Evolutionary conservation across 179 eudicot species (phyloP), one percentile per base, ranked within the genome.

Genomic region (Actinidia polygama): DNA sequence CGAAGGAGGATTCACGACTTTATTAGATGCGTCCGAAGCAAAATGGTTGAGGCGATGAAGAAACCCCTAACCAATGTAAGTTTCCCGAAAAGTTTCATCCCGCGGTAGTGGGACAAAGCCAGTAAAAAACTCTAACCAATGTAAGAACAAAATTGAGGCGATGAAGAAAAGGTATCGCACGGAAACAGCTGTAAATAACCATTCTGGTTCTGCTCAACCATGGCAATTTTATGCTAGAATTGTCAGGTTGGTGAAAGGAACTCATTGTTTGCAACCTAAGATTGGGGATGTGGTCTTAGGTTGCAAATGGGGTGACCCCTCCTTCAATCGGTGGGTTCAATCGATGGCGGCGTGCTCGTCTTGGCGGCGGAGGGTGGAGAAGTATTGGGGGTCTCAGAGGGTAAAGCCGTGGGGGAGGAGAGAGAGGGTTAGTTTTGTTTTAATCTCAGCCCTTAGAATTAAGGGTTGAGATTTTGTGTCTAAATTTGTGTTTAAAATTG

Each of bases 151-250:
- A 86, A 89, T 90, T 78, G 91, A 90, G 87, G 89, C 93, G 30
- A 90, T 90, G 93, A 90, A 90, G 83, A 90, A 90, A 87, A 84
- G 90, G 86, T 90, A 89, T 47, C 82, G 91, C 78, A 82, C 89
- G 19, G 90, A 90, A 84, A 40, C 53, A 70, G 74, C 53, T 70
- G 74, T 16, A 18, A 70, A 70, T 70, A 70, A 70, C 53, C 53
- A 46, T 70, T 40, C 53, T 70, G 53, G 74, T 40, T 11, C 47
- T 14, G 47, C 49, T 36, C 73, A 68, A 30, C 12, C 49, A 7
- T 70, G 74, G 74, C 74, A 70, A 46, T 70, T 70, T 24, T 70
- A 70, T 46, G 23, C 74, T 70, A 87, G 90, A 71, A 88, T 90
- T 12, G 89, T 84, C 78, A 68, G 64, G 26, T 83, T 90, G 68